Evolutionary conservation across 352 stramenopile genomes (phyloP).

Genomic region (Phytophthora nicotianae): DNA sequence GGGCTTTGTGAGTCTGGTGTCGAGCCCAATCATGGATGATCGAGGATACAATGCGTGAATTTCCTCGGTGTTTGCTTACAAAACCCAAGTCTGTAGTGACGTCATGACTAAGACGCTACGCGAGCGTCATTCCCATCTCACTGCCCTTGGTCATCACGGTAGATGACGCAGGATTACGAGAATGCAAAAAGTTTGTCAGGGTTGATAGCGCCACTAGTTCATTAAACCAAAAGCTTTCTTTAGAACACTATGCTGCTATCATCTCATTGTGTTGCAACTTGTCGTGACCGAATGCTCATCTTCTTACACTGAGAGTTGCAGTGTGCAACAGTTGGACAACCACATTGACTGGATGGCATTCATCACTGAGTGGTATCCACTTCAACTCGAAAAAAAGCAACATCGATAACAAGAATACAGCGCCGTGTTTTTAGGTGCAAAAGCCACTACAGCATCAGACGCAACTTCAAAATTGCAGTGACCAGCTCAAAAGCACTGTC

Average conservation of each 20-base stretch:
- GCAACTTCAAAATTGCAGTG: constrained; percentile 1
- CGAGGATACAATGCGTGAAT: constrained; percentile 7
- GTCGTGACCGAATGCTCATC: not conserved
- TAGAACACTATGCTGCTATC: not conserved
- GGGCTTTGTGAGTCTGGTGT: not conserved
- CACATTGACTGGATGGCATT: not conserved
- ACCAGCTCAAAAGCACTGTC: not conserved
- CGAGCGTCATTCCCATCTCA: constrained; percentile 14
- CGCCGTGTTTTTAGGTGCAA: not conserved
- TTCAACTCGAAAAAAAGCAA: constrained; percentile 4
- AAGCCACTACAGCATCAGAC: not conserved
- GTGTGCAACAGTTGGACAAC: too few species aligned
- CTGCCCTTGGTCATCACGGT: not conserved
- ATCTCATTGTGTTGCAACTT: too few species aligned
- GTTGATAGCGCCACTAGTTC: too few species aligned
- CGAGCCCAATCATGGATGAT: constrained; percentile 23
- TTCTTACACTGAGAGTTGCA: not conserved
- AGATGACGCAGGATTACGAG: constrained; percentile 9
- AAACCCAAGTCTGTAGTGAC: constrained; percentile 19
- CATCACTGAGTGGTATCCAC: constrained; percentile 7
- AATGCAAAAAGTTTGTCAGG: too few species aligned
- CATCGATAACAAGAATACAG: constrained; percentile 3
- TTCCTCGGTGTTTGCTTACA: constrained; percentile 11
- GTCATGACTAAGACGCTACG: constrained; percentile 13
- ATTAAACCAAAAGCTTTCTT: not conserved